Evolutionary conservation across 106 monocot species (phyloP).

Genomic region (Amphibolis antarctica): DNA sequence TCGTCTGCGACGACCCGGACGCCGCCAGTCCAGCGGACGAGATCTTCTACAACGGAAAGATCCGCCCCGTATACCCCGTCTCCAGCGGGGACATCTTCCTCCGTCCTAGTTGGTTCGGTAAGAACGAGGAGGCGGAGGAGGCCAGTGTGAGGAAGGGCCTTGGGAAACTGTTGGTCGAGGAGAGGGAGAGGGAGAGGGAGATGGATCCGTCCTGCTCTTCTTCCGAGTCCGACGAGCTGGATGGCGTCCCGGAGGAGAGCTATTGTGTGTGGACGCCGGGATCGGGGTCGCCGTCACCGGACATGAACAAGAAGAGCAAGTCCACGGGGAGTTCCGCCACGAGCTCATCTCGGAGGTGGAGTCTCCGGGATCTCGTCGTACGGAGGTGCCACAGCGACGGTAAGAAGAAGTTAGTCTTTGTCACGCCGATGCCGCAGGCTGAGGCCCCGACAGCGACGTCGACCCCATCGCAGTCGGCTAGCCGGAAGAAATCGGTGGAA

Average conservation of each 20-base stretch:
- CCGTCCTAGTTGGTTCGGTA: not conserved
- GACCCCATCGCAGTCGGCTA: not conserved
- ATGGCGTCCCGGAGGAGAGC: conserved; percentile 13
- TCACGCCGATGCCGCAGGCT: not conserved
- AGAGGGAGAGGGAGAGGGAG: not conserved
- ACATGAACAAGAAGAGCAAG: conserved; percentile 31
- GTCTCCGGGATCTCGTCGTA: conserved; percentile 35
- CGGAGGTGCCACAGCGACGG: conserved; percentile 65
- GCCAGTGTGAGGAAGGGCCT: not conserved
- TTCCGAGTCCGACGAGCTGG: conserved; percentile 17
- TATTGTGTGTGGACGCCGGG: conserved; percentile 28
- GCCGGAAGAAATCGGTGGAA: not conserved
- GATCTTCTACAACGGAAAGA: conserved; percentile 32
- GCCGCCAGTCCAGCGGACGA: conserved; percentile 18
- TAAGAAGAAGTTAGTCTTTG: conserved; percentile 33
- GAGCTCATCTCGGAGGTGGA: conserved; percentile 12
- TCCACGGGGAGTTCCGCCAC: conserved; percentile 27
- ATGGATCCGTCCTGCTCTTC: conserved; percentile 7
- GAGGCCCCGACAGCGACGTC: not conserved
- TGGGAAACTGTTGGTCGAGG: conserved; percentile 11
- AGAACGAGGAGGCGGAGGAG: not conserved
- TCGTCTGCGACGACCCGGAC: not conserved
- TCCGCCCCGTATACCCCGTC: conserved; percentile 43
- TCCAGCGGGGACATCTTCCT: conserved; percentile 10
- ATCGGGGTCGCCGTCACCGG: conserved; percentile 13